Evolutionary conservation across 2,329 filamentous ascomycete genomes (phyloP), one percentile per base, ranked within the genome.

Genomic region (Aspergillus novofumigatus): DNA sequence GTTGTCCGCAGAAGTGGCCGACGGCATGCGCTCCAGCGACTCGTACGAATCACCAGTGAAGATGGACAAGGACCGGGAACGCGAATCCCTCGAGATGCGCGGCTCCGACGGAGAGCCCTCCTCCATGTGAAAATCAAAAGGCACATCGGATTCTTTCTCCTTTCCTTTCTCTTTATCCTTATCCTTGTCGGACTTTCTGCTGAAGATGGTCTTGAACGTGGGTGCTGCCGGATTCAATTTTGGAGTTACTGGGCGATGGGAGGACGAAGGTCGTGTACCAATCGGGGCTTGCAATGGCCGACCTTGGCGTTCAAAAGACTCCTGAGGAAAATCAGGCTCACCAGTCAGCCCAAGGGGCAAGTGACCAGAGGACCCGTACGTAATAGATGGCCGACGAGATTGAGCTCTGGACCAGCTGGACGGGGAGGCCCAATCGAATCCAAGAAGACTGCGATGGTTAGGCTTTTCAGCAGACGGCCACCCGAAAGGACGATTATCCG

Each of bases 181-280:
- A 55, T 75, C 76, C 58, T 77, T 72, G 53, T 78, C 76, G 41
- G 76, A 75, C 52, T 73, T 77, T 63, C 74, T 75, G 65, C 86
- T 61, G 17, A 94, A 84, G 41, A 86, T 83, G 9, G 83, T 87
- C 74, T 89, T 93, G 71, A 97, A 97, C 0, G 89, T 90, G 8
- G 92, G 92, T 0, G 93, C 94, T 6, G 90, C 85, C 7, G 94
- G 94, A 67, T 99, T 97, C 28, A 97, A 81, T 65, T 83, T 81
- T 49, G 85, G 66, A 74, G 86, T 78, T 44, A 79, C 68, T 53
- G 75, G 76, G 72, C 86, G 73, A 69, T 87, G 77, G 67, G 80
- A 78, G 49, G 80, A 78, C 67, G 82, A 72, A 72, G 89, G 91
- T 3, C 87, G 86, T 49, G 91, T 95, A 25, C 93, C 93, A 63